Evolutionary conservation across 495 filamentous ascomycete genomes (phyloP).

Genomic region (Pyrenopolyporus hunteri): DNA sequence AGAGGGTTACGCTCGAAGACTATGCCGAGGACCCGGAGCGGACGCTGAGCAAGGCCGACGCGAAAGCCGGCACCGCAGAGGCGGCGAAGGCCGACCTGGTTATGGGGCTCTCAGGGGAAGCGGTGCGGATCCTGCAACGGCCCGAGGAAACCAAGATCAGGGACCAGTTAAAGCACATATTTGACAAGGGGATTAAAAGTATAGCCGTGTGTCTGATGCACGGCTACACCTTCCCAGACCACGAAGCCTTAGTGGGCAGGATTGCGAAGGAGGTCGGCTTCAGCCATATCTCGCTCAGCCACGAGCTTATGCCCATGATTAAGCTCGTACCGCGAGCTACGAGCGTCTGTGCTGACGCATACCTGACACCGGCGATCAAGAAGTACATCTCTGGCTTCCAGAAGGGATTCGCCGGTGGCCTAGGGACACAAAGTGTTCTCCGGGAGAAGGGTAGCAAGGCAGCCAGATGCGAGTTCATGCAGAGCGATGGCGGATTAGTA

Average conservation of each 20-base stretch:
- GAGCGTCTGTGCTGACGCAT: conserved; percentile 93
- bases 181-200: conserved; percentile 67
- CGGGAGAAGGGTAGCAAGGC: conserved; percentile 59
- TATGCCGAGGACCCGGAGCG: conserved; percentile 82
- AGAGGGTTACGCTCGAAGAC: conserved; percentile 86
- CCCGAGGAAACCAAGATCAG: conserved; percentile 61
- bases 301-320: conserved; percentile 93
- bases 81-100: conserved; percentile 61
- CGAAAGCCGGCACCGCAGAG: conserved; percentile 53
- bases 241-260: conserved; percentile 71
- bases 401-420: conserved; percentile 71
- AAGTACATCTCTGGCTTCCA: conserved; percentile 94
- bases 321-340: conserved; percentile 87
- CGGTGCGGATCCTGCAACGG: conserved; percentile 68
- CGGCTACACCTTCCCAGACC: conserved; percentile 78
- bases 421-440: conserved; percentile 71
- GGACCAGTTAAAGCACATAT: conserved; percentile 62
- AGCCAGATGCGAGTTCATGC: conserved; percentile 84
- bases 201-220: conserved; percentile 84
- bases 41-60: conserved; percentile 54
- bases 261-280: conserved; percentile 77
- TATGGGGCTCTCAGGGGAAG: conserved; percentile 70
- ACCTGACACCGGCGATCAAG: conserved; percentile 93
- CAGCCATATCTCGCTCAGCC: conserved; percentile 72
- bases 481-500: conserved; percentile 80